Conservation (phyloP, 768 basidiomycete species). For the Rhodocollybia butyracea region DNA sequence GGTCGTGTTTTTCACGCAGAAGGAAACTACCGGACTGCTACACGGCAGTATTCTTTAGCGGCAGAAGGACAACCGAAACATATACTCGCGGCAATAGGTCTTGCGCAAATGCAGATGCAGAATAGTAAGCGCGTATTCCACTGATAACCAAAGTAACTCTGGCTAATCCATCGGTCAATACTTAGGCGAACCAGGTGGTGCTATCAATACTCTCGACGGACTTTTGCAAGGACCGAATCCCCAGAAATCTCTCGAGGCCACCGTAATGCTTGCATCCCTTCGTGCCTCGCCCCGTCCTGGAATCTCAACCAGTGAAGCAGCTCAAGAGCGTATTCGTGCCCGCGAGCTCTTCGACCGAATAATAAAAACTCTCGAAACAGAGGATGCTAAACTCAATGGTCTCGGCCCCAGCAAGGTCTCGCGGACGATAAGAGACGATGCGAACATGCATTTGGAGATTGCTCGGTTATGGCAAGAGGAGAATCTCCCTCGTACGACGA, state of each 20-base stretch:
- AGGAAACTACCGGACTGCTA: constrained; percentile 60
- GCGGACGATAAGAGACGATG: constrained; percentile 65
- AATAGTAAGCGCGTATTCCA: constrained; percentile 54
- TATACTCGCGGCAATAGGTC: constrained; percentile 75
- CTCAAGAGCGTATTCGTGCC: constrained; percentile 68
- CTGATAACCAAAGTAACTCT: not conserved
- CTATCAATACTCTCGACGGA: constrained; percentile 81
- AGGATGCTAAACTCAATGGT: constrained; percentile 49
- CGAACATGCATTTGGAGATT: constrained; percentile 89
- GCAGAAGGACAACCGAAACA: constrained; percentile 70
- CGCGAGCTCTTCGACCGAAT: constrained; percentile 82
- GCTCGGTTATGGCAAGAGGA: constrained; percentile 88
- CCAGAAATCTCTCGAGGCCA: constrained; percentile 76
- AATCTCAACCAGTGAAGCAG: constrained; percentile 67
- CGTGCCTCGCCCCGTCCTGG: constrained; percentile 81
- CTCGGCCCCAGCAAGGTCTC: constrained; percentile 36
- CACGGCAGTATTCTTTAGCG: constrained; percentile 65
- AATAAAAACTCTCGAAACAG: constrained; percentile 59
- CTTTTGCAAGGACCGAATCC: constrained; percentile 65
- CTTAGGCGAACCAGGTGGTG: constrained; percentile 77
- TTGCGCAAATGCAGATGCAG: constrained; percentile 84
- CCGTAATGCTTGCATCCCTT: constrained; percentile 85
- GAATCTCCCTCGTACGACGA: constrained; percentile 66
- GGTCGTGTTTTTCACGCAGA: constrained; percentile 79
- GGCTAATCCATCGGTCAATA: not conserved